A percentile compares a stretch with the other conserved stretches of the same genome.
Conservation (phyloP, 139 green algal genomes). For the Chlamydomonas sp. region DNA sequence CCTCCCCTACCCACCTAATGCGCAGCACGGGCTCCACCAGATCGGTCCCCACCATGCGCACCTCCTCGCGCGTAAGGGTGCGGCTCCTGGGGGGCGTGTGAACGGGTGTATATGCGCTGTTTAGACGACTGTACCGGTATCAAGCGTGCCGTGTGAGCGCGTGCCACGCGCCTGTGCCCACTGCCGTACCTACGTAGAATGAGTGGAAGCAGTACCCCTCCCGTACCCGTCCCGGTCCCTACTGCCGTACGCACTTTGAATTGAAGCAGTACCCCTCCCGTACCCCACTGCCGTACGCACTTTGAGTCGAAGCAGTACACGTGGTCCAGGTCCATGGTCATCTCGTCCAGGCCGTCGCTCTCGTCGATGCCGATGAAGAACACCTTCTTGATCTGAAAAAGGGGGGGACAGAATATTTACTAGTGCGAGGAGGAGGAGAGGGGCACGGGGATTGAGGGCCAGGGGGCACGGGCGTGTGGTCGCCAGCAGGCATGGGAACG, state of each 20-base stretch:
- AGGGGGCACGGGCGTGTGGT: background rate
- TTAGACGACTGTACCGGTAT: no score
- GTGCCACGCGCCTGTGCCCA: background rate
- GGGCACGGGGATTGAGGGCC: background rate
- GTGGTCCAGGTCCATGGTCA: conserved; percentile 2
- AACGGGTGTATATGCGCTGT: background rate
- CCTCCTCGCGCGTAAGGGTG: background rate
- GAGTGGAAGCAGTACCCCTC: no score
- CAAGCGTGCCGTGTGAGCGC: background rate
- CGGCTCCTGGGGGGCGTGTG: background rate
- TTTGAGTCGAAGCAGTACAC: conserved; percentile 17
- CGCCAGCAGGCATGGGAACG: no score
- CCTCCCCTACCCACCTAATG: background rate
- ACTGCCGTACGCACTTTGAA: background rate
- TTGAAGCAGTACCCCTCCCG: no score
- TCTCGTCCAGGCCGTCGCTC: background rate
- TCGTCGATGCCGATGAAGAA: conserved; percentile 19
- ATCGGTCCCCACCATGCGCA: background rate
- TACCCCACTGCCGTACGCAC: background rate
- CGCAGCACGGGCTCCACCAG: conserved; percentile 10
- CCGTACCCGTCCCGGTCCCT: no score
- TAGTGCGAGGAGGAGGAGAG: background rate
- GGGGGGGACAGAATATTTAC: background rate
- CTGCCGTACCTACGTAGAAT: no score
- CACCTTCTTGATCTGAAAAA: conserved; percentile 21